Base-by-base conservation (phyloP, 768 basidiomycete species). In the Mycena amicta region DNA sequence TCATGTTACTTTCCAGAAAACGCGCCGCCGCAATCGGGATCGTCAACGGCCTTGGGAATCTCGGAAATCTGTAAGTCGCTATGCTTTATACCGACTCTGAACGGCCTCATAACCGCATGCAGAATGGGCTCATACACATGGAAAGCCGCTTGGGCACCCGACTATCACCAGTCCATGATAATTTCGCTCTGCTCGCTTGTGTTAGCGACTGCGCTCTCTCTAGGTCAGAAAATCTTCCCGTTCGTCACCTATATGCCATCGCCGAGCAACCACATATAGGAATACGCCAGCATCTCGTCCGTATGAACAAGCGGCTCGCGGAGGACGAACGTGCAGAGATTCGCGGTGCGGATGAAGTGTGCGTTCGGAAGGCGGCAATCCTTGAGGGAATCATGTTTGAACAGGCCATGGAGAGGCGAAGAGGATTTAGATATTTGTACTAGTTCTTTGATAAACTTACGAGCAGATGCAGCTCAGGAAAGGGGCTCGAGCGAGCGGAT, bases 121-220 rank as follows among this genome's bases (percentile, higher is more conserved):
- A 87, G 85, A 2, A 82, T 84, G 59, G 81, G 83, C 3, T 84
- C 85, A 0, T 87, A 80, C 64, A 76, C 79, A 2, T 88, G 86
- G 86, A 81, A 81, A 64, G 65, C 80, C 3, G 66, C 67, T 22
- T 88, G 85, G 84, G 76, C 83, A 11, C 86, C 86, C 0, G 63
- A 76, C 61, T 88, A 87, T 64, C 84, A 85, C 45, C 84, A 73
- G 45, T 84, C 84, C 0, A 83, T 87, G 82, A 74, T 74, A 27
- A 83, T 88, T 52, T 72, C 71, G 5, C 57, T 78, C 37, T 15
- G 51, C 23, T 20, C 29, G 3, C 41, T 57, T 8, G 41, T 26
- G 5, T 18, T 52, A 30, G 29, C 50, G 45, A 45, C 50, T 5
- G 16, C 28, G 3, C 3, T 46, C 3, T 22, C 40, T 26, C 26